phyloP scores from a whole-genome alignment of 2,329 filamentous ascomycete species.

The Zasmidium citrigriseum region DNA sequence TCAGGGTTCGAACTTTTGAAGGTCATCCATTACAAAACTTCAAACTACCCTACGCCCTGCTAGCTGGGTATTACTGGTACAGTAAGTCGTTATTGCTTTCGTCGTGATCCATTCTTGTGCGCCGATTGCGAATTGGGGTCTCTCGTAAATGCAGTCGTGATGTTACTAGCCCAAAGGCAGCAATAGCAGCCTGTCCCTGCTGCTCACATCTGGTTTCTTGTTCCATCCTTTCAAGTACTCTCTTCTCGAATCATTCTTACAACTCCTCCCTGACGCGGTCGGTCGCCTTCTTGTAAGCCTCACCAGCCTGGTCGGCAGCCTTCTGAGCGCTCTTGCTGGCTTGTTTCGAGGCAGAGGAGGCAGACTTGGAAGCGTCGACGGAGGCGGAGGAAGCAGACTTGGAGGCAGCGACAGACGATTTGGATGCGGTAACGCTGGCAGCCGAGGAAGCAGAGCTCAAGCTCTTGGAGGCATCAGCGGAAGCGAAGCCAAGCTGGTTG shows the following conservation, averaged over 20 bases:
- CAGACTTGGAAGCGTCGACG: conserved; percentile 32
- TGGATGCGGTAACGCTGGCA: conserved; percentile 32
- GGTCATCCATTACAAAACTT: conserved; percentile 4
- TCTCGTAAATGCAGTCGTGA: conserved; percentile 4
- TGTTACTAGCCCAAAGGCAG: conserved; percentile 14
- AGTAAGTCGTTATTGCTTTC: conserved; percentile 19
- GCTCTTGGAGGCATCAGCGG: conserved; percentile 38
- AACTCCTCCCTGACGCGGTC: conserved; percentile 48
- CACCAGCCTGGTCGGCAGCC: conserved; percentile 33
- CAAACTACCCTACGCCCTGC: conserved; percentile 13
- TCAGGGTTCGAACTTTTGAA: conserved; percentile 6
- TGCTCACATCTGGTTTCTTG: background rate
- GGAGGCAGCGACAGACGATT: conserved; percentile 24
- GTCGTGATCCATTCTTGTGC: conserved; percentile 20
- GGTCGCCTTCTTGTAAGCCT: conserved; percentile 33
- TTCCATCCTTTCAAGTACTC: background rate
- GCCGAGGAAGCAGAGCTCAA: conserved; percentile 37
- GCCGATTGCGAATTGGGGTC: conserved; percentile 9
- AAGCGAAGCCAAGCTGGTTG: conserved; percentile 48
- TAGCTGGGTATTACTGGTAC: conserved; percentile 22
- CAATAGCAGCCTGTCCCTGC: background rate
- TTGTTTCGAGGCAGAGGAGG: conserved; percentile 20
- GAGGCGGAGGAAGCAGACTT: conserved; percentile 35
- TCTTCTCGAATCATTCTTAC: conserved; percentile 29
- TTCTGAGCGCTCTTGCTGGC: conserved; percentile 35